Evolutionary conservation across 139 green algal genomes (phyloP), one percentile per base, ranked within the genome.

Genomic region (Coelastrella sp.): DNA sequence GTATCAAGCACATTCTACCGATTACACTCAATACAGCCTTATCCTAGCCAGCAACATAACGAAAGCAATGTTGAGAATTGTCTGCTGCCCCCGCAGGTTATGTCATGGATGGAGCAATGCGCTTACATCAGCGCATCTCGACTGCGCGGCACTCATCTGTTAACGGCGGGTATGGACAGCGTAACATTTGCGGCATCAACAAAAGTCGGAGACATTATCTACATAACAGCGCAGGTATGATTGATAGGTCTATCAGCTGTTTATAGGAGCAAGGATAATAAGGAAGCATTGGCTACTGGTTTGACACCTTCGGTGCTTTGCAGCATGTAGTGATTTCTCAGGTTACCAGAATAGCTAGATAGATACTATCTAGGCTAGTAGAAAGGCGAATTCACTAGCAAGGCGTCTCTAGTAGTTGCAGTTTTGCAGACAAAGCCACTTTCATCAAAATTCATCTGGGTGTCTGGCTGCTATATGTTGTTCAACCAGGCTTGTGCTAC

Each of bases 31-130:
- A 71, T 71, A 71, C 11, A 10, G 11, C 10, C 11, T 71, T 71
- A 13, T 71, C 61, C n/a, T n/a, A n/a, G n/a, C n/a, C n/a, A 71
- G 11, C 61, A 71, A 76, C 0, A 17, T 23, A 17, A 76, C 22
- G 5, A 5, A 76, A 47, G 0, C 68, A 47, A 3, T 47, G 68
- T 5, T 71, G 61, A 47, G 61, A 0, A 13, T 71, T 2, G 61
- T 71, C 11, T 19, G 10, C 61, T 71, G 61, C 11, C 61, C 8
- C 10, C 61, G 61, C 93, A 96, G 94, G 95, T 96, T 68, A 65
- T 97, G 92, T 85, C 86, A 16, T 96, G 94, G 96, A 97, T 98
- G 91, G 96, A 98, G 96, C 94, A 97, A 92, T 96, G 92, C 78
- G 95, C 96, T 0, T 98, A 97, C 94, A 96, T 98, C 79, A 92